Evolutionary conservation across 2,329 filamentous ascomycete species (phyloP).

Genomic region (Gaeumannomyces tritici): DNA sequence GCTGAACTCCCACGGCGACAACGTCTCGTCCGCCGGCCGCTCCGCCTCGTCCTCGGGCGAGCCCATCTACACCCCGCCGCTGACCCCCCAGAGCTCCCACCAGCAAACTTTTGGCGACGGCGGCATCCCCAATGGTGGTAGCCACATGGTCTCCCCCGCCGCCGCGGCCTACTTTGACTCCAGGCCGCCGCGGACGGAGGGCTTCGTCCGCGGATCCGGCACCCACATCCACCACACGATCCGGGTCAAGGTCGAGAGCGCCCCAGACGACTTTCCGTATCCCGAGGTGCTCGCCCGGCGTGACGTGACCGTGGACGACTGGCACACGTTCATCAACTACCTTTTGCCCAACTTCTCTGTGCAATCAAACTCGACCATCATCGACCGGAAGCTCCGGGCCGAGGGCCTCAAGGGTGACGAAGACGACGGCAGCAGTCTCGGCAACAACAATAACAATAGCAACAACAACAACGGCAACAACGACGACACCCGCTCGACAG

Average conservation of each 20-base stretch:
- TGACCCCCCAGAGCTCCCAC: constrained; percentile 30
- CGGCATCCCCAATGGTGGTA: constrained; percentile 7
- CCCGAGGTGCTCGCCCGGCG: constrained; percentile 23
- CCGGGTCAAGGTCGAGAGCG: constrained; percentile 22
- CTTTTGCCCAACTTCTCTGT: constrained; percentile 39
- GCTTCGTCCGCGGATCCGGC: constrained; percentile 1
- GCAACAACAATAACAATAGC: constrained; percentile 6
- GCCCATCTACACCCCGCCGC: constrained; percentile 41
- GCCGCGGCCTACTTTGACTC: constrained; percentile 37
- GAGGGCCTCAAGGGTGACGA: constrained; percentile 21
- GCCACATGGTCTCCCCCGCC: constrained; percentile 13
- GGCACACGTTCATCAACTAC: constrained; percentile 49
- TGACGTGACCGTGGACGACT: constrained; percentile 42
- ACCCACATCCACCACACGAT: constrained; percentile 21
- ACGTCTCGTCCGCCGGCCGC: constrained; percentile 23
- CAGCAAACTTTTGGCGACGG: constrained; percentile 15
- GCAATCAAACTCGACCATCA: constrained; percentile 32
- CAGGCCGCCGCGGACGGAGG: constrained; percentile 20
- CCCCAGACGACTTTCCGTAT: constrained; percentile 34
- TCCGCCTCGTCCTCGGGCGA: constrained; percentile 29
- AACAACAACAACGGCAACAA: too few species aligned
- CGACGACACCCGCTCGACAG: constrained; percentile 12
- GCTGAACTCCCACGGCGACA: constrained; percentile 15
- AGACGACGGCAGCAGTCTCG: constrained; percentile 8
- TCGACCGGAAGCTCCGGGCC: constrained; percentile 37